Base-by-base conservation (phyloP, 176 grass and related monocot species). In the Zoysia pacifica region DNA sequence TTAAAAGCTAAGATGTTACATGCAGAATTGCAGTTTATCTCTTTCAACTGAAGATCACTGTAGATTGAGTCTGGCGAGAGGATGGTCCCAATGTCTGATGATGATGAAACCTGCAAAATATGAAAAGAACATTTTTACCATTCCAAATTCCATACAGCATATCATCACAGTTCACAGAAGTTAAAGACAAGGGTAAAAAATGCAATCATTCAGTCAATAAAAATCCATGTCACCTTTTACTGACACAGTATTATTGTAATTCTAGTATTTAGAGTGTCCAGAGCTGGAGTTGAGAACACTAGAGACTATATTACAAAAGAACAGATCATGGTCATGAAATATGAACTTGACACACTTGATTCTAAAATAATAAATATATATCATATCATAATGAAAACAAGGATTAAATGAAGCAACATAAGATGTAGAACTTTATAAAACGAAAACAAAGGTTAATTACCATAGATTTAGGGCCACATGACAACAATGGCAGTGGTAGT, bases 41-140 rank as follows among this genome's bases (percentile, higher is more conserved):
- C 67, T 81, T 87, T 91, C 46, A 93, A 70, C 59, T 91, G 96
- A 72, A 91, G 67, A 82, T 91, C 88, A 52, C 20, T 88, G 81
- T 89, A 82, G n/a, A 87, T 79, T 67, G 87, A 76, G 58, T 87
- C 91, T 68, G 88, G 72, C 6, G 86, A 82, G 40, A 95, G 88
- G 76, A 99, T 89, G 65, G 81, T 75, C 80, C 91, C 88, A 74
- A 91, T 63, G 16, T 88, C 83, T 58, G 92, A 84, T 76, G 86
- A 76, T 70, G 78, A 77, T 16, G 84, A 86, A 87, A 82, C 86
- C 96, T 99, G 73, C 40, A 82, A 51, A 90, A 69, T 56, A 74
- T 78, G 67, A 85, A 69, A 58, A 58, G 7, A 68, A 67, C 8
- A 78, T 51, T 10, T 70, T 82, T n/a, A 86, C 67, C 77, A 78